A percentile compares a stretch with the other conserved stretches of the same genome.
phyloP scores from a whole-genome alignment of 2,329 filamentous ascomycete species.

The Fusarium citri region DNA sequence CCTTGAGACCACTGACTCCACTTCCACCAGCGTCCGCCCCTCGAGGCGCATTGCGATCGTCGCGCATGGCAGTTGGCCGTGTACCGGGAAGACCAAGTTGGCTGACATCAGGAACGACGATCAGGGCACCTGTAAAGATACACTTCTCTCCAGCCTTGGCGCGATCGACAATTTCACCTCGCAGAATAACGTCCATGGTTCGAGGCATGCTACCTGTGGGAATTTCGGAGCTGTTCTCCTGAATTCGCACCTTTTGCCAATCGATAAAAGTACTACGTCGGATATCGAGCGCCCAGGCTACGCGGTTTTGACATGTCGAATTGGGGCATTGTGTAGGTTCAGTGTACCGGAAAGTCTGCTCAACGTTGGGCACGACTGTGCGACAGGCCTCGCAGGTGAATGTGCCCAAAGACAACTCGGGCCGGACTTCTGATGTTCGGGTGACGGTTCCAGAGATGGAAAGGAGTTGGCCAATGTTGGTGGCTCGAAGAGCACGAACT shows the following conservation, averaged over 20 bases:
- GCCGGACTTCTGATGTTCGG: slow-evolving; percentile 94
- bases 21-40: slow-evolving; percentile 84
- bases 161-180: slow-evolving; percentile 96
- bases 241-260: slow-evolving; percentile 98
- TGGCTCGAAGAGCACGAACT: slow-evolving; percentile 85
- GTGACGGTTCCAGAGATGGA: slow-evolving; percentile 98
- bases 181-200: slow-evolving; percentile 95
- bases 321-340: slow-evolving; percentile 98
- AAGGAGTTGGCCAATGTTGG: slow-evolving; percentile 90
- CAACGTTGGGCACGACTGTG: slow-evolving; percentile 86
- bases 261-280: slow-evolving; percentile 97
- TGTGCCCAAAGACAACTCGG: slow-evolving; percentile 90
- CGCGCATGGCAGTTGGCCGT: slow-evolving; percentile 83
- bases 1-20: slow-evolving; percentile 89
- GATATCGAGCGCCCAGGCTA: slow-evolving; percentile 97
- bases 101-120: slow-evolving; percentile 96
- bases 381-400: slow-evolving; percentile 93
- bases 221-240: slow-evolving; percentile 98
- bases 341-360: slow-evolving; percentile 97
- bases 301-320: slow-evolving; percentile 83
- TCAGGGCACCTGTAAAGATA: slow-evolving; percentile 95
- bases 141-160: slow-evolving; percentile 98
- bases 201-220: slow-evolving; percentile 98
- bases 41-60: slow-evolving; percentile 78
- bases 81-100: slow-evolving; percentile 91